A percentile compares a stretch with the other conserved stretches of the same genome.
Evolutionary conservation across 2,329 filamentous ascomycete genomes (phyloP).

Genomic region (Tolypocladium capitatum): DNA sequence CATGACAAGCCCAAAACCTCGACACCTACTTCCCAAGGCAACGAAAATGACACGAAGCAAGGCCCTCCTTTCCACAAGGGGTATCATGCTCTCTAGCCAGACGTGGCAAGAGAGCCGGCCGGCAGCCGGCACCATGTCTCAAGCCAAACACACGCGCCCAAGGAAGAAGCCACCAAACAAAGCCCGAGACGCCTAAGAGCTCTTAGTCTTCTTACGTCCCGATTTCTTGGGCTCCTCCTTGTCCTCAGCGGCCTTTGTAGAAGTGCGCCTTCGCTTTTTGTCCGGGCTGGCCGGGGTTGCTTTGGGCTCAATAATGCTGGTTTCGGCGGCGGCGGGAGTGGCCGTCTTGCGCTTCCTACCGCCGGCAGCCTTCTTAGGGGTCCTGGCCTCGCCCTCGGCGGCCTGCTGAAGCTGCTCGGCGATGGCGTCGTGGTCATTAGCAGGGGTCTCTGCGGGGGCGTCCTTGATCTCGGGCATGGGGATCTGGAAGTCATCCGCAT

Average conservation of each 20-base stretch:
- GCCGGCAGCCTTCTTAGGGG: conserved; percentile 40
- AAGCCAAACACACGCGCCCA: not conserved
- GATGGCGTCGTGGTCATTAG: conserved; percentile 42
- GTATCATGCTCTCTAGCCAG: not conserved
- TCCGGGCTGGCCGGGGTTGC: conserved; percentile 38
- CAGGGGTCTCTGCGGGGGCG: conserved; percentile 14
- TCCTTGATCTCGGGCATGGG: conserved; percentile 37
- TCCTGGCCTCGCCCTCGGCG: conserved; percentile 36
- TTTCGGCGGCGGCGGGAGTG: conserved; percentile 24
- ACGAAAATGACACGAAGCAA: not conserved
- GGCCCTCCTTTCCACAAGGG: not conserved
- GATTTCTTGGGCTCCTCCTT: conserved; percentile 48
- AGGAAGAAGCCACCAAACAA: not conserved
- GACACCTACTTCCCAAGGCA: not conserved
- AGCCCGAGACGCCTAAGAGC: conserved; percentile 13
- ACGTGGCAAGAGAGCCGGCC: not conserved
- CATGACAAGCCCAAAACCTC: not conserved
- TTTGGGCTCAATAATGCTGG: conserved; percentile 22
- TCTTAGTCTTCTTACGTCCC: conserved; percentile 44
- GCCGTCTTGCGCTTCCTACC: conserved; percentile 45
- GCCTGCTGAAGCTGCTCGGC: conserved; percentile 43
- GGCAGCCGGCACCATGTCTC: not conserved
- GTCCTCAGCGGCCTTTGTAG: conserved; percentile 39
- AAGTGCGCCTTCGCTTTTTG: conserved; percentile 49
- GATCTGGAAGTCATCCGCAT: conserved; percentile 45